These are phyloP conservation scores for Saccharomycopsis selenospora DNA, from an alignment of 805 yeast genomes.

Conservation along the genomic window DNA sequence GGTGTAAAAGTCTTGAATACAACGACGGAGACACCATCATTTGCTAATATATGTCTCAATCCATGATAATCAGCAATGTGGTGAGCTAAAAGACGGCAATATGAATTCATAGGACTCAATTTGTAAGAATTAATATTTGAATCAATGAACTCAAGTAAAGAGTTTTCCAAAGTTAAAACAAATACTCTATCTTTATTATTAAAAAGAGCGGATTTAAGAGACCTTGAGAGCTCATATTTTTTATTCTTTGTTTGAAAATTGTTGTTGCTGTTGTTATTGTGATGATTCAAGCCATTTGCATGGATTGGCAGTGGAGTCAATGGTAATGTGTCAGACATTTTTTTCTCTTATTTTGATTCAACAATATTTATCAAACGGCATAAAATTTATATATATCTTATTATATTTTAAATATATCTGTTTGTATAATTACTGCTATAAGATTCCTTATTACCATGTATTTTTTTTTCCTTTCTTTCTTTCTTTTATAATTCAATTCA, in stretches of 20 bases:
- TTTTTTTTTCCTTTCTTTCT: too few relatives aligned
- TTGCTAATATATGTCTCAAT: constrained; percentile 48
- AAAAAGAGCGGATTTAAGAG: constrained; percentile 35
- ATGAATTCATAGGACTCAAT: constrained; percentile 56
- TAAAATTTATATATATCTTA: too few relatives aligned
- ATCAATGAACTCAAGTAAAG: constrained; percentile 39
- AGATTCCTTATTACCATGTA: too few relatives aligned
- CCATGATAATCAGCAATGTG: constrained; percentile 62
- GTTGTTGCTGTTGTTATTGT: too few relatives aligned
- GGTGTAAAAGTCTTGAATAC: constrained; percentile 31
- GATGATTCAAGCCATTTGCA: too few relatives aligned
- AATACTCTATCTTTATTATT: constrained; percentile 43
- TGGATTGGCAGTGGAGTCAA: constrained; percentile 12
- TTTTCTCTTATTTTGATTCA: too few relatives aligned
- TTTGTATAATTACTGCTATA: too few relatives aligned
- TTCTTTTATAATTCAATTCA: too few relatives aligned
- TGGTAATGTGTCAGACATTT: constrained; percentile 4
- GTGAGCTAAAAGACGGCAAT: constrained; percentile 59
- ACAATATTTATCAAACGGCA: too few relatives aligned
- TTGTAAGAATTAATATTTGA: constrained; percentile 35
- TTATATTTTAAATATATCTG: too few relatives aligned
- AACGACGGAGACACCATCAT: constrained; percentile 42
- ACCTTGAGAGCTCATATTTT: constrained; percentile 25
- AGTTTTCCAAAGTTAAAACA: constrained; percentile 42
- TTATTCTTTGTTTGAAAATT: neutral